Conservation (phyloP, 139 green algal species). For the Chlamydomonas asymmetrica region DNA sequence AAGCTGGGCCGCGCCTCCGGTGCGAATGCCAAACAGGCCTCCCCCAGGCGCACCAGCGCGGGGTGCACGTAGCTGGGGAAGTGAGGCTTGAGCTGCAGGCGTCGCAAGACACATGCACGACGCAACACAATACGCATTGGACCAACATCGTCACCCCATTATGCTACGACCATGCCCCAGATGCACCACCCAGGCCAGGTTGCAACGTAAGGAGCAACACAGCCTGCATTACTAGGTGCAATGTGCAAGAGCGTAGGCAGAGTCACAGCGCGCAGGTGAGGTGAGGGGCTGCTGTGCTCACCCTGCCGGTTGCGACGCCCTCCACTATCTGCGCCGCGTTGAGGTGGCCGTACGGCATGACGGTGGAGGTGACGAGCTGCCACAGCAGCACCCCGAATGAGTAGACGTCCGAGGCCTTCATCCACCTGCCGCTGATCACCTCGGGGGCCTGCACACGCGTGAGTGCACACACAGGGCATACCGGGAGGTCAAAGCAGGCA, state of each 20-base stretch:
- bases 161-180: too few relatives aligned
- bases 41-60: constrained; percentile 9
- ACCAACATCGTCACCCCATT: too few relatives aligned
- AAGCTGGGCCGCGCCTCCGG: constrained; percentile 15
- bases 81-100: constrained; percentile 14
- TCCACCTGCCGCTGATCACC: constrained; percentile 15
- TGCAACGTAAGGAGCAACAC: neutral
- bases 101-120: too few relatives aligned
- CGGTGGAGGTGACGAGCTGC: constrained; percentile 12
- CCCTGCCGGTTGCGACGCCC: constrained; percentile 7
- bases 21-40: constrained; percentile 11
- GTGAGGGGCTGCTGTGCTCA: neutral
- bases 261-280: neutral
- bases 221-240: neutral
- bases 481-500: too few relatives aligned
- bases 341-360: constrained; percentile 10
- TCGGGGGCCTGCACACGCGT: too few relatives aligned
- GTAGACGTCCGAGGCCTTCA: constrained; percentile 15
- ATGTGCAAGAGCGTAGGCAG: neutral
- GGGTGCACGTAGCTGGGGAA: constrained; percentile 13
- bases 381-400: constrained; percentile 21
- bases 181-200: too few relatives aligned
- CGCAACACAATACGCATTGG: too few relatives aligned
- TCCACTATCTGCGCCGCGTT: constrained; percentile 16
- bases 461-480: too few relatives aligned